Base-by-base conservation (phyloP, 2,329 filamentous ascomycete genomes). In the Myriosclerotinia duriaeana region DNA sequence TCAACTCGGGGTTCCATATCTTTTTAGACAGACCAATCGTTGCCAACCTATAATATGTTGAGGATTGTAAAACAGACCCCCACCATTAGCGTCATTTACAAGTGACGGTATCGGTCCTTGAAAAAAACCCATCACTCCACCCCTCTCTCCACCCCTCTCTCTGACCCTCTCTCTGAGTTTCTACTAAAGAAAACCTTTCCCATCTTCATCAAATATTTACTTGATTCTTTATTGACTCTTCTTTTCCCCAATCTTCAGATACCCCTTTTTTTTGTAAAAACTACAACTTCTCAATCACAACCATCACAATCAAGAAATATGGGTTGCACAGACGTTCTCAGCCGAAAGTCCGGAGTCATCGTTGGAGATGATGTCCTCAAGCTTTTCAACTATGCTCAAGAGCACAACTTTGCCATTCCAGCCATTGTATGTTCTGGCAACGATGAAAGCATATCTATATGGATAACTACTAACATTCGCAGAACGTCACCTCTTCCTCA, bases 401-500 rank as follows among this genome's bases (percentile, higher is more conserved):
- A 95, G 84, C 86, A 96, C 78, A 83, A 89, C 72, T 97, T 93
- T 77, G 93, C 93, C 76, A 92, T 97, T 75, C 93, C 92, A 69
- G 92, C 92, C 77, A 88, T 93, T 79, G 82, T 86, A 78, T 77
- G 83, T 64, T 14, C 15, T 15, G n/a, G 17, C 9, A 50, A 9
- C 0, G 4, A 22, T 4, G 9, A 46, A 48, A 42, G n/a, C 22
- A 20, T 17, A 34, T 17, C 14, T 20, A 42, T 30, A n/a, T 14
- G 42, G 22, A 22, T 36, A 40, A 15, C 2, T 34, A 22, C 62
- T 72, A 54, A 71, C 36, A 12, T 17, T 66, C 8, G 42, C 69
- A 85, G 83, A 97, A 98, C 82, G 91, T 96, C 77, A 98, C 94
- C 75, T 96, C 93, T 53, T 96, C 91, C 70, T 97, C 92, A 70